Conservation (phyloP, 495 filamentous ascomycete species). For the Penicillium bialowiezense region DNA sequence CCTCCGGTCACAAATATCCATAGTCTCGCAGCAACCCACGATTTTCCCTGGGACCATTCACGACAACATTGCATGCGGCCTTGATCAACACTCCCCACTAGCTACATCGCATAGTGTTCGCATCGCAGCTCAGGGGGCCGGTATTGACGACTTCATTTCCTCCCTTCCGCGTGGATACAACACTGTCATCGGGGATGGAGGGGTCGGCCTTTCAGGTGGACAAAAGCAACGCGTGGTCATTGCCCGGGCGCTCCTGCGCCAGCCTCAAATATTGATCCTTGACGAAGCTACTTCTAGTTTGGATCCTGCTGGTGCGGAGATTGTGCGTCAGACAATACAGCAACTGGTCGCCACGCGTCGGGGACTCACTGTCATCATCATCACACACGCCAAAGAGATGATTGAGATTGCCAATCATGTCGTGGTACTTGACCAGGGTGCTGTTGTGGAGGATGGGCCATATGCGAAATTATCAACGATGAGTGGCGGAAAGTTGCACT, state of each 20-base stretch:
- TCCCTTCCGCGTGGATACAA: slow-evolving; percentile 72
- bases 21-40: slow-evolving; percentile 76
- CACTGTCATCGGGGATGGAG: slow-evolving; percentile 76
- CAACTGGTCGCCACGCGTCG: slow-evolving; percentile 32
- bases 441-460: slow-evolving; percentile 61
- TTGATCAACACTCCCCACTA: slow-evolving; percentile 43
- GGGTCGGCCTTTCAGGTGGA: slow-evolving; percentile 71
- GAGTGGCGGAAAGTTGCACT: slow-evolving; percentile 38
- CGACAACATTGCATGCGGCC: slow-evolving; percentile 80
- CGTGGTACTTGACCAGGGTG: slow-evolving; percentile 66
- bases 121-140: slow-evolving; percentile 62
- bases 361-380: slow-evolving; percentile 56
- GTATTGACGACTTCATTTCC: slow-evolving; percentile 76
- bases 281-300: slow-evolving; percentile 87
- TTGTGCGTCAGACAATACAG: slow-evolving; percentile 62
- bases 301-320: slow-evolving; percentile 65
- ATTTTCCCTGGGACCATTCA: slow-evolving; percentile 72
- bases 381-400: slow-evolving; percentile 81
- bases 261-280: slow-evolving; percentile 69
- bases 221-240: slow-evolving; percentile 83
- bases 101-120: slow-evolving; percentile 40
- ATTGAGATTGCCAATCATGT: slow-evolving; percentile 73
- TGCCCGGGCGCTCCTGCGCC: slow-evolving; percentile 71
- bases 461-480: slow-evolving; percentile 52
- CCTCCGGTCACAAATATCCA: slow-evolving; percentile 65